phyloP scores from a whole-genome alignment of 495 filamentous ascomycete species.

The Aspergillus heteromorphus region DNA sequence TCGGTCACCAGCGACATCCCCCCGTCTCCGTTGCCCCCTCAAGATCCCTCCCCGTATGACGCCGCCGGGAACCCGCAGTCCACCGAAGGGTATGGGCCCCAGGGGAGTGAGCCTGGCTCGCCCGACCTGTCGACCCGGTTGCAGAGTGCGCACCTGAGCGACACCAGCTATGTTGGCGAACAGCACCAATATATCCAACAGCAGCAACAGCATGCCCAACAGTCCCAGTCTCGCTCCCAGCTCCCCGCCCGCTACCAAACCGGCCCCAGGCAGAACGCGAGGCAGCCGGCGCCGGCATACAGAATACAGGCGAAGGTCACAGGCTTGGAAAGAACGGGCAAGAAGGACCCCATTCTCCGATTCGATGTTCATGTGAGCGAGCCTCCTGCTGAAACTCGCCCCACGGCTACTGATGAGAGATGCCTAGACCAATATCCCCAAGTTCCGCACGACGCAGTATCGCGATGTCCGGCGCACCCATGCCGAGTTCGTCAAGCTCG shows the following conservation, averaged over 20 bases:
- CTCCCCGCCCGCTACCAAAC: conserved; percentile 45
- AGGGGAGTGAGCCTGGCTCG: conserved; percentile 20
- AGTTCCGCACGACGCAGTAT: conserved; percentile 96
- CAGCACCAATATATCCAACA: conserved; percentile 31
- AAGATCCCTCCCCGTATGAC: conserved; percentile 40
- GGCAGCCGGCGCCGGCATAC: conserved; percentile 57
- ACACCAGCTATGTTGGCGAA: conserved; percentile 32
- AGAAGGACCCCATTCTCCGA: conserved; percentile 89
- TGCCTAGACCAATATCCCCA: conserved; percentile 86
- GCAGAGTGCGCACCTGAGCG: conserved; percentile 38
- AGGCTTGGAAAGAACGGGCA: conserved; percentile 82
- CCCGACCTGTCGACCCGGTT: conserved; percentile 41
- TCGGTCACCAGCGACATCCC: conserved; percentile 47
- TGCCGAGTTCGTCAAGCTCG: conserved; percentile 91
- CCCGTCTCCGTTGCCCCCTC: conserved; percentile 47
- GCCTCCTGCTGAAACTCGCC: not conserved
- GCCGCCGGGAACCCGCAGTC: conserved; percentile 24
- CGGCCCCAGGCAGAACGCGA: conserved; percentile 35
- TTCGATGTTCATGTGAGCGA: conserved; percentile 92
- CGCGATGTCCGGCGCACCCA: conserved; percentile 94
- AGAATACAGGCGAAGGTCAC: conserved; percentile 93
- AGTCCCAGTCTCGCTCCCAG: conserved; percentile 46
- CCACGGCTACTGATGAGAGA: conserved; percentile 13
- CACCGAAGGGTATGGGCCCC: conserved; percentile 11
- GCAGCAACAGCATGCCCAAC: conserved; percentile 36